phyloP scores from a whole-genome alignment of 768 basidiomycete genomes.

The Gyrodon lividus region DNA sequence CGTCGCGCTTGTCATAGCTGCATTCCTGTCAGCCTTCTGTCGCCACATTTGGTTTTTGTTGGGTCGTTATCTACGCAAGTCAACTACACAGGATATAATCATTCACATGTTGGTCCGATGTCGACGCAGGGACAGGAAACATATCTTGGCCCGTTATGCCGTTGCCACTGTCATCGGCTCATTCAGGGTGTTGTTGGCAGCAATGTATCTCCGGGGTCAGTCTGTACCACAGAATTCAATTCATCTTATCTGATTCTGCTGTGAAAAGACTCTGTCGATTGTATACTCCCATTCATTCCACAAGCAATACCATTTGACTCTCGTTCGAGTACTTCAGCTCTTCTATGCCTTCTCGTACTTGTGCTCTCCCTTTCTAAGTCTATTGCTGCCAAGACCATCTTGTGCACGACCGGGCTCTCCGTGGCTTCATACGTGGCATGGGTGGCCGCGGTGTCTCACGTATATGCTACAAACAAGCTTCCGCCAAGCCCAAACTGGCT shows the following conservation, averaged over 20 bases:
- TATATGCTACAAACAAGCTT: conserved; percentile 49
- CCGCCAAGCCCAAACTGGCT: conserved; percentile 36
- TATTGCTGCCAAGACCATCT: conserved; percentile 50
- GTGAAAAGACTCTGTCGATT: conserved; percentile 52
- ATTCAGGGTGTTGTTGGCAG: conserved; percentile 51
- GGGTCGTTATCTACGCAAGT: conserved; percentile 65
- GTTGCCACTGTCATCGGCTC: conserved; percentile 45
- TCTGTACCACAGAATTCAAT: conserved; percentile 9
- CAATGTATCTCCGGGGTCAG: conserved; percentile 68
- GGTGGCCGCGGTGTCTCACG: conserved; percentile 53
- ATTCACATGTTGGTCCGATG: conserved; percentile 58
- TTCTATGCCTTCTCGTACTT: conserved; percentile 43
- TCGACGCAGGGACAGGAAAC: conserved; percentile 47
- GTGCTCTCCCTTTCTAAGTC: conserved; percentile 57
- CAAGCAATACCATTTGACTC: conserved; percentile 33
- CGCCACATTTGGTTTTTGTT: conserved; percentile 77
- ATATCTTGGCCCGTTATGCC: conserved; percentile 42
- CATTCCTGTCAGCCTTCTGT: conserved; percentile 57
- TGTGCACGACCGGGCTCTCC: conserved; percentile 61
- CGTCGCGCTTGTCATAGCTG: conserved; percentile 49
- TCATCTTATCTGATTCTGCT: conserved; percentile 10
- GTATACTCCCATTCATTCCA: conserved; percentile 49
- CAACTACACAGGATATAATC: conserved; percentile 65
- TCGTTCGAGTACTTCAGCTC: conserved; percentile 39
- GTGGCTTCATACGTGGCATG: conserved; percentile 59